Conservation (phyloP, 2,329 filamentous ascomycete species). For the Aspergillus vadensis region DNA sequence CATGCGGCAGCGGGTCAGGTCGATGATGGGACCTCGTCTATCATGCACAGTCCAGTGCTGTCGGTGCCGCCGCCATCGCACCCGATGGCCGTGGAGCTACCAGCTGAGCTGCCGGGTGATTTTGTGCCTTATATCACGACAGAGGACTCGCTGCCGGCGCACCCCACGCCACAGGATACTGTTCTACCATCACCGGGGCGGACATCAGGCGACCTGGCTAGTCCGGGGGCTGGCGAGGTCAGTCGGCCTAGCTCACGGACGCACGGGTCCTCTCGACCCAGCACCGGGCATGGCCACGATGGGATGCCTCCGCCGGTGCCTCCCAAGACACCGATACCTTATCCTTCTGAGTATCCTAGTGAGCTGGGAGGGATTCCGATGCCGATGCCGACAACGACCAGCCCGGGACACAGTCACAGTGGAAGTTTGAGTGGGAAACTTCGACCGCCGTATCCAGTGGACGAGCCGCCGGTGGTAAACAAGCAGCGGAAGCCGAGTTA, state of each 20-base stretch:
- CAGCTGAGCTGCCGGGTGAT: constrained; percentile 53
- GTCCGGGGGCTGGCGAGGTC: constrained; percentile 31
- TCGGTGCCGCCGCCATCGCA: constrained; percentile 45
- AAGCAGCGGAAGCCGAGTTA: constrained; percentile 83
- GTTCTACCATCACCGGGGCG: constrained; percentile 27
- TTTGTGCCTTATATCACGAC: constrained; percentile 36
- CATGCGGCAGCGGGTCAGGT: constrained; percentile 39
- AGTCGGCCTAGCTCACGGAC: constrained; percentile 32
- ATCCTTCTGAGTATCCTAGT: constrained; percentile 37
- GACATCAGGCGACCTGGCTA: constrained; percentile 30
- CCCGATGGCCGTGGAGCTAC: constrained; percentile 59
- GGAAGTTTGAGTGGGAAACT: constrained; percentile 25
- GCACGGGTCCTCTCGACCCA: constrained; percentile 36
- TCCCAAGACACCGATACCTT: constrained; percentile 73
- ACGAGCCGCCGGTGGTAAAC: constrained; percentile 80
- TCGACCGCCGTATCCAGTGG: constrained; percentile 73
- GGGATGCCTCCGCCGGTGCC: constrained; percentile 67
- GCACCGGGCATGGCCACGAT: constrained; percentile 35
- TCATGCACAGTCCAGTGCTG: constrained; percentile 25
- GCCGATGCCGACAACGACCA: constrained; percentile 32
- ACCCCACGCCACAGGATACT: constrained; percentile 34
- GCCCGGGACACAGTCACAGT: constrained; percentile 13
- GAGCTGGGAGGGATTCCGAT: constrained; percentile 35
- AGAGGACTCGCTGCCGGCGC: constrained; percentile 33
- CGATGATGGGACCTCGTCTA: constrained; percentile 29